Evolutionary conservation across 768 basidiomycete genomes (phyloP), one percentile per base, ranked within the genome.

Genomic region (Terana coerulea): DNA sequence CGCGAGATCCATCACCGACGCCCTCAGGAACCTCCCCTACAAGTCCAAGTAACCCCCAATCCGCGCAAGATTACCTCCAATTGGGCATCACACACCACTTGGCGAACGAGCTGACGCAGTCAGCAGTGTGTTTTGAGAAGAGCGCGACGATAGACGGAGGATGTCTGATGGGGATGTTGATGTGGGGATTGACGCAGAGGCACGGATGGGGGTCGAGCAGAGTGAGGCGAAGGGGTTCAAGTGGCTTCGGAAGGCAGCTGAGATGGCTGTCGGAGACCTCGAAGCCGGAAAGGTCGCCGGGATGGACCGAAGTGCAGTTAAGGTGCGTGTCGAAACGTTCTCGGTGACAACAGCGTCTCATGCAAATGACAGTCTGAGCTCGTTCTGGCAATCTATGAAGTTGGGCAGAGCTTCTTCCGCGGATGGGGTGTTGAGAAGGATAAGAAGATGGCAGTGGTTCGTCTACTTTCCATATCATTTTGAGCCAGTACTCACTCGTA

Each of bases 361-460:
- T 35, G n/a, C n/a, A n/a, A n/a, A 12, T 39, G 12, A 46, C 22
- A 91, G 83, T 80, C 75, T 21, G 92, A 95, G 66, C 78, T 95
- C 12, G 84, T 93, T 17, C 74, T 95, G 19, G 91, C 93, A 0
- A 88, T 95, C 40, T 91, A 93, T 62, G 93, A 95, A 69, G 90
- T 95, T 3, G 93, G 90, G 1, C 89, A 91, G 66, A 92, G 90
- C 64, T 95, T 93, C 69, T 89, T 88, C 64, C 89, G 91, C 46
- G 93, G 92, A 1, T 95, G 92, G 91, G 93, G 93, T 7, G 84
- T 91, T 11, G 63, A 70, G 25, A 90, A 91, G 65, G 90, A 95
- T 67, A 85, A 88, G 71, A 90, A 87, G 75, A 91, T 94, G 89
- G 90, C 80, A 5, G 83, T 91, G 22, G 87, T 89, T 64, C 50